These are phyloP conservation scores for Quercus engelmannii DNA, from an alignment of 306 rosid genomes.

Conservation along the genomic window DNA sequence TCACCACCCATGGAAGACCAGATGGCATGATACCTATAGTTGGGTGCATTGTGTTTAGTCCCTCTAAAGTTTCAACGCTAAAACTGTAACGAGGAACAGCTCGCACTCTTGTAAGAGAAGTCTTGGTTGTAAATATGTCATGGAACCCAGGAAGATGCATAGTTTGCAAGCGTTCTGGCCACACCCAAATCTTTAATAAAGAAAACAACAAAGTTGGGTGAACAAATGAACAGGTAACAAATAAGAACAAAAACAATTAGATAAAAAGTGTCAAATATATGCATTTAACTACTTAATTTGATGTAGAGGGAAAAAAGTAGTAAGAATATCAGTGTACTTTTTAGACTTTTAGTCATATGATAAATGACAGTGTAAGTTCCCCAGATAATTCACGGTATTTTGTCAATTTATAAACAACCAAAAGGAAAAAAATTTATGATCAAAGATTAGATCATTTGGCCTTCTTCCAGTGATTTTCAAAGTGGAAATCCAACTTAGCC, in stretches of 20 bases:
- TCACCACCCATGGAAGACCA: slow-evolving; percentile 69
- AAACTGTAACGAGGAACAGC: slow-evolving; percentile 84
- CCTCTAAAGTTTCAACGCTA: slow-evolving; percentile 57
- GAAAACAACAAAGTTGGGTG: slow-evolving; percentile 15
- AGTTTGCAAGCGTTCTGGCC: slow-evolving; percentile 79
- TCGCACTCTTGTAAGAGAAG: slow-evolving; percentile 66
- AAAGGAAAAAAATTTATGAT: background rate
- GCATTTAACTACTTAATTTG: background rate
- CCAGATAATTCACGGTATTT: background rate
- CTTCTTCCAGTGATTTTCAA: background rate
- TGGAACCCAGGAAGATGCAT: slow-evolving; percentile 71
- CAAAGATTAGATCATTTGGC: background rate
- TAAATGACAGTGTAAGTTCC: background rate
- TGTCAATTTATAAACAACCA: background rate
- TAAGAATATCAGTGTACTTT: background rate
- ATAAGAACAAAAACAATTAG: background rate
- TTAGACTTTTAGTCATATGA: background rate
- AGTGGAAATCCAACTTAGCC: background rate
- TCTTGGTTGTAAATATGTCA: slow-evolving; percentile 58
- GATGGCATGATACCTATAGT: slow-evolving; percentile 79
- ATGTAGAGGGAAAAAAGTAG: background rate
- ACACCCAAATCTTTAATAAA: slow-evolving; percentile 63
- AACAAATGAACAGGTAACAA: slow-evolving; percentile 6
- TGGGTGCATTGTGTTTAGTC: slow-evolving; percentile 46
- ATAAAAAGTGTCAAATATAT: background rate